Percentiles rank a stretch among this genome's conserved stretches.
Evolutionary conservation across 2,329 filamentous ascomycete species (phyloP).

Genomic region (Hymenoscyphus scutula): DNA sequence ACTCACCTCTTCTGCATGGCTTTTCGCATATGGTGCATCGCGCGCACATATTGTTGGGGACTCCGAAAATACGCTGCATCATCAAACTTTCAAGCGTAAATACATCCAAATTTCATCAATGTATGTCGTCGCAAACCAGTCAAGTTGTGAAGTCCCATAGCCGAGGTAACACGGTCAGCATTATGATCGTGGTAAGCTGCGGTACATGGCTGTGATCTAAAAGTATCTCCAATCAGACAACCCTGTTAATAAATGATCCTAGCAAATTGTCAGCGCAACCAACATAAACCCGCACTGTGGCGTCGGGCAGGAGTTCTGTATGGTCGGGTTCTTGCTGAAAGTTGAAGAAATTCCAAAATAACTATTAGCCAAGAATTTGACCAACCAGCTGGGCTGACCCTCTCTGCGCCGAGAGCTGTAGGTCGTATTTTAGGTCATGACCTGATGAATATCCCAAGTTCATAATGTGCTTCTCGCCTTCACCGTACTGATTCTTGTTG

Average conservation of each 20-base stretch:
- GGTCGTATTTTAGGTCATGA: neutral
- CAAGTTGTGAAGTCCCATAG: neutral
- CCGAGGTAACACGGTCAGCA: neutral
- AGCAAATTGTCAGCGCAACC: neutral
- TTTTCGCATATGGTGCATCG: neutral
- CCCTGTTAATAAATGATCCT: neutral
- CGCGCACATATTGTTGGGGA: neutral
- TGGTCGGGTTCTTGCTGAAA: neutral
- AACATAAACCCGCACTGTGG: neutral
- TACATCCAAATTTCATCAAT: neutral
- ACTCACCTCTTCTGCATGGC: neutral
- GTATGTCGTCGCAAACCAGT: neutral
- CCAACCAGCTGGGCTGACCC: neutral
- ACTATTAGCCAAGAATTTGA: neutral
- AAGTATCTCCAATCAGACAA: neutral
- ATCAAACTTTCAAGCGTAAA: constrained; percentile 1
- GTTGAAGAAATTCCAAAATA: neutral
- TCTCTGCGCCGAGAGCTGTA: neutral
- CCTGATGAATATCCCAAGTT: neutral
- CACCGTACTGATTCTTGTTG: neutral
- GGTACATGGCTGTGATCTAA: neutral
- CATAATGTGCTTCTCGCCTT: constrained; percentile 2
- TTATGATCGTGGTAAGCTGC: neutral
- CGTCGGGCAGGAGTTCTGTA: neutral
- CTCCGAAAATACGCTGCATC: neutral